Evolutionary conservation across 2,329 filamentous ascomycete genomes (phyloP).

Genomic region (Aspergillus tanneri): DNA sequence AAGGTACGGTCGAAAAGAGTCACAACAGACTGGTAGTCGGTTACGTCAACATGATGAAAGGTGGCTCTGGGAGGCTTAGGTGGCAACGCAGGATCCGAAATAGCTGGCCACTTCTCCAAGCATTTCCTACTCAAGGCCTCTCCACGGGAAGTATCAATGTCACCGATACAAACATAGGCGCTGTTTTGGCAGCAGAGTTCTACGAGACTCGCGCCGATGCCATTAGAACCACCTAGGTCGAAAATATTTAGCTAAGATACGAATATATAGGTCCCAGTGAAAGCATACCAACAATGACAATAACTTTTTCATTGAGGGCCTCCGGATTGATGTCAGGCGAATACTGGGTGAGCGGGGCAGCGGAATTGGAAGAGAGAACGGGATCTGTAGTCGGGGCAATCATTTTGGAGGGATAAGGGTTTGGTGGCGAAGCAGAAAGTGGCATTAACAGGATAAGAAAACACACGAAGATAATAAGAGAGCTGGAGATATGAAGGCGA

Average conservation of each 20-base stretch:
- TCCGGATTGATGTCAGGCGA: conserved; percentile 14
- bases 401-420: conserved; percentile 9
- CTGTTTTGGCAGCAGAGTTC: conserved; percentile 40
- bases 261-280: background rate
- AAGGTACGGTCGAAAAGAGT: conserved; percentile 49
- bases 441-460: background rate
- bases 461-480: too few relatives aligned
- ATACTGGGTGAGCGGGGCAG: conserved; percentile 15
- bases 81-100: conserved; percentile 16
- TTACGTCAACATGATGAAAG: conserved; percentile 49
- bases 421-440: background rate
- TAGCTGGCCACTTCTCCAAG: conserved; percentile 16
- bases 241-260: background rate
- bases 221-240: conserved; percentile 43
- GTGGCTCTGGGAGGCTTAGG: conserved; percentile 24
- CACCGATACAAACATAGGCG: conserved; percentile 48
- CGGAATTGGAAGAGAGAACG: conserved; percentile 12
- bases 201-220: conserved; percentile 46
- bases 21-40: conserved; percentile 48
- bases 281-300: conserved; percentile 20
- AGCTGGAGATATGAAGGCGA: background rate
- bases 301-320: conserved; percentile 20
- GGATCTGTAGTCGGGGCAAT: conserved; percentile 21
- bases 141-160: conserved; percentile 38
- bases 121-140: conserved; percentile 27